Base-by-base conservation (phyloP, 2,329 filamentous ascomycete genomes). In the Ophiosphaerella herpotricha region DNA sequence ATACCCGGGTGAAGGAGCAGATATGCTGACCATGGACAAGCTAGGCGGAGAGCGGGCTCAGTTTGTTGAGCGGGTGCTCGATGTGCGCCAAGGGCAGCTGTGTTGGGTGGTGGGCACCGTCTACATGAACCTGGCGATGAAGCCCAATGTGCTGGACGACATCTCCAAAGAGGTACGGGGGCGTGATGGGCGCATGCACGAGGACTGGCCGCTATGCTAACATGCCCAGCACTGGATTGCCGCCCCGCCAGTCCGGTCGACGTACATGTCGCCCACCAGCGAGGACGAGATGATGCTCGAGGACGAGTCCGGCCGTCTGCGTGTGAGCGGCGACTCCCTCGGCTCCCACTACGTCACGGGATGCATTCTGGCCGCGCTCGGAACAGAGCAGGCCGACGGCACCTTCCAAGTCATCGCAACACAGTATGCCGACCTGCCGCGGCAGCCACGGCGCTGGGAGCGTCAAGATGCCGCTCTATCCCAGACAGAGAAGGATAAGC, bases 21-120 rank as follows among this genome's bases (percentile, higher is more conserved):
- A 29, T 11, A 39, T 18, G 39, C 60, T 63, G 41, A 65, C 41
- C 6, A 12, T 29, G 6, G 6, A 26, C 12, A 50, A 66, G 68
- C 86, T 97, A 59, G 90, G 84, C 6, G 89, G 85, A 33, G 90
- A 96, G 70, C 78, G 78, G 48, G 90, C 90, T 9, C 83, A 82
- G 60, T 85, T 82, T 58, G 91, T 95, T 13, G 90, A 97, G 29
- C 82, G 94, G 61, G 94, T 99, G 52, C 82, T 99, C 26, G 93
- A 99, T 75, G 94, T 99, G 43, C 86, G 93, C 53, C 94, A 97
- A 77, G 94, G 94, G 56, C 87, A 97, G 76, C 79, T 97, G 32
- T 97, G 93, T 77, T 99, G 93, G 91, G 89, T 99, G 13, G 82
- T 87, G 0, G 94, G 95, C 13, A 99, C 94, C 0, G 85, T 97